These are phyloP conservation scores for Herpetospermum pedunculosum DNA, from an alignment of 306 rosid genomes.

Conservation along the genomic window DNA sequence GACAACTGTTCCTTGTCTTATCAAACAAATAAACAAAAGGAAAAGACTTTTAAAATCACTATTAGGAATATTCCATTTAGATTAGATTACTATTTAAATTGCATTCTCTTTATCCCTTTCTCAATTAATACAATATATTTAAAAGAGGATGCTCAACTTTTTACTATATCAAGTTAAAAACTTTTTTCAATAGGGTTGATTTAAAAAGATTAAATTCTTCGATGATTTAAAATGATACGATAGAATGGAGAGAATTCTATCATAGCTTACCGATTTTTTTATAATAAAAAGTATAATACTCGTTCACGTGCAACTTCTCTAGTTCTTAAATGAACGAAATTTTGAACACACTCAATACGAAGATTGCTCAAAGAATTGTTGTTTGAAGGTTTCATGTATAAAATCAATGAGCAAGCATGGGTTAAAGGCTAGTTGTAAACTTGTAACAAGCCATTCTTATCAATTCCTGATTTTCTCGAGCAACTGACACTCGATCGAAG, in stretches of 20 bases:
- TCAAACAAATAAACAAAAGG: slow-evolving; percentile 5
- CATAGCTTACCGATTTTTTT: neutral
- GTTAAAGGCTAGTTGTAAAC: neutral
- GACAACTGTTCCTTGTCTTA: neutral
- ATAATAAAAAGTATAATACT: neutral
- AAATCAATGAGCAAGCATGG: neutral
- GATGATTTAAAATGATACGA: neutral
- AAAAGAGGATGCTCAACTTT: neutral
- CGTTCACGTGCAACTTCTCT: neutral
- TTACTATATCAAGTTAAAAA: neutral
- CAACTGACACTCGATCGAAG: neutral
- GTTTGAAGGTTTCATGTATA: neutral
- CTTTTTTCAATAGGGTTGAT: neutral
- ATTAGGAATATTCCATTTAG: slow-evolving; percentile 8
- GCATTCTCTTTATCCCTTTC: neutral
- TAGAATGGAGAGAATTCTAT: neutral
- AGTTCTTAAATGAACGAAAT: neutral
- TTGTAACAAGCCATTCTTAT: neutral
- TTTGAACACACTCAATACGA: neutral
- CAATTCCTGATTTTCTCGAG: neutral
- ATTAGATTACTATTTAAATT: slow-evolving; percentile 4
- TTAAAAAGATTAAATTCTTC: neutral
- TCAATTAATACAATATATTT: neutral
- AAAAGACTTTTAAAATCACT: slow-evolving; percentile 1
- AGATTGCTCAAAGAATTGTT: no score